phyloP scores from a whole-genome alignment of 2,329 filamentous ascomycete species.

The Penicillium sp. region DNA sequence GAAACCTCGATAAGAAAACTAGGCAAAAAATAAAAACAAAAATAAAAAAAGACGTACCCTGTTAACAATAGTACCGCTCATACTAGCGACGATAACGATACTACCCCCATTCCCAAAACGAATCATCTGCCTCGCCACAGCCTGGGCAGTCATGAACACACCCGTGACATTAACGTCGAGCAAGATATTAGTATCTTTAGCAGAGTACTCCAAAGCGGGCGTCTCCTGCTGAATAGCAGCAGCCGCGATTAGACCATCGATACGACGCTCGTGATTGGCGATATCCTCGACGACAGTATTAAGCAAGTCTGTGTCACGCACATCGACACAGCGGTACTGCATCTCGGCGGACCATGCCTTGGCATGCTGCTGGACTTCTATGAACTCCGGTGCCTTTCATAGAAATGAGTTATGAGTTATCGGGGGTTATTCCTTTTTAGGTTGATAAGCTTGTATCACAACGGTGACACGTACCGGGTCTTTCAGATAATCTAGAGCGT shows the following conservation, averaged over 20 bases:
- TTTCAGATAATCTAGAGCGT: neutral
- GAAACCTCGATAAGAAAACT: neutral
- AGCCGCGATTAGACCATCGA: conserved; percentile 76
- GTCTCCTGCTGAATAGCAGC: conserved; percentile 77
- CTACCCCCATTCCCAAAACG: conserved; percentile 58
- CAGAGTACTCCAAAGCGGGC: conserved; percentile 71
- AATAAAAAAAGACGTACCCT: conserved; percentile 10
- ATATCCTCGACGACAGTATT: conserved; percentile 68
- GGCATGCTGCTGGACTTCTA: neutral
- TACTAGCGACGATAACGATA: conserved; percentile 61
- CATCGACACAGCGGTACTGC: conserved; percentile 75
- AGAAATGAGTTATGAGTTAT: neutral
- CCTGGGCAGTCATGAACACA: conserved; percentile 62
- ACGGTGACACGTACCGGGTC: neutral
- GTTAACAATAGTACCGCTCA: conserved; percentile 61
- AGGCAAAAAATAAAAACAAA: no score
- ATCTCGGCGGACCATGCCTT: conserved; percentile 52
- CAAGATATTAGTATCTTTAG: conserved; percentile 60
- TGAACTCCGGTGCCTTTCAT: neutral
- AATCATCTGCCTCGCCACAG: conserved; percentile 63
- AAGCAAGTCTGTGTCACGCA: conserved; percentile 66
- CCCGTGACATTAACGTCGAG: conserved; percentile 61
- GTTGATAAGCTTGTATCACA: neutral
- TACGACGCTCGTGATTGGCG: conserved; percentile 63
- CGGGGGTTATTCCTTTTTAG: neutral